A percentile compares a stretch with the other conserved stretches of the same genome.
Evolutionary conservation across 2,329 filamentous ascomycete genomes (phyloP).

Genomic region (Stagonosporopsis rhizophila): DNA sequence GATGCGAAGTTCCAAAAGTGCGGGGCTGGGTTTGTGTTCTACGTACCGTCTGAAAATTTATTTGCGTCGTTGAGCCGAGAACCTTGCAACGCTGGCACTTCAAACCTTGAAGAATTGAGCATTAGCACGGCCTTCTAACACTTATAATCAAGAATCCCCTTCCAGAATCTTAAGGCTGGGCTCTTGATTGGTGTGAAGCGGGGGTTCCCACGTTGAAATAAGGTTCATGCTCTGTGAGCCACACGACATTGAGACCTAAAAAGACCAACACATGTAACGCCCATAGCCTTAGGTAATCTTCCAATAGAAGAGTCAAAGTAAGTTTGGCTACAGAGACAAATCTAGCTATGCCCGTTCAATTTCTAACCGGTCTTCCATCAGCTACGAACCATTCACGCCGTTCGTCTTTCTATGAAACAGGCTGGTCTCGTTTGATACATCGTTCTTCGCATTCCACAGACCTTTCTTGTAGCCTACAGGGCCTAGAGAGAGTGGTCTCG

Average conservation of each 20-base stretch:
- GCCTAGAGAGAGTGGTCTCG: constrained; percentile 1
- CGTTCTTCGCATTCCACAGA: not conserved
- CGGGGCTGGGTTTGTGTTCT: not conserved
- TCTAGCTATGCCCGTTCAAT: not conserved
- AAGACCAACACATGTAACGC: not conserved
- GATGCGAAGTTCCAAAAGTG: not conserved
- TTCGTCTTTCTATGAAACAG: constrained; percentile 1
- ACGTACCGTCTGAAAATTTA: not conserved
- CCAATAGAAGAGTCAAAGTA: not conserved
- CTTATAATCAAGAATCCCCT: not conserved
- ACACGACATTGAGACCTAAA: not conserved
- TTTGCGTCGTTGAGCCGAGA: not conserved
- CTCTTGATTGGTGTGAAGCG: not conserved
- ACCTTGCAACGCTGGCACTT: not conserved
- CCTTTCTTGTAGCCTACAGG: constrained; percentile 10
- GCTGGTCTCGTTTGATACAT: not conserved
- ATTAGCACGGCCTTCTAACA: not conserved
- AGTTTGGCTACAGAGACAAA: not conserved
- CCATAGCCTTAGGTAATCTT: not conserved
- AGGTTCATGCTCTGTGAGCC: not conserved
- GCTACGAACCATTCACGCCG: not conserved
- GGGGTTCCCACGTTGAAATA: not conserved
- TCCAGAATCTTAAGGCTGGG: not conserved
- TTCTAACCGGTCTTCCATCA: not conserved
- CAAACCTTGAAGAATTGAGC: not conserved